Percentiles rank a stretch among this genome's conserved stretches.
Conservation (phyloP, 176 grass and related monocot species). For the Pontederia crassipes region DNA sequence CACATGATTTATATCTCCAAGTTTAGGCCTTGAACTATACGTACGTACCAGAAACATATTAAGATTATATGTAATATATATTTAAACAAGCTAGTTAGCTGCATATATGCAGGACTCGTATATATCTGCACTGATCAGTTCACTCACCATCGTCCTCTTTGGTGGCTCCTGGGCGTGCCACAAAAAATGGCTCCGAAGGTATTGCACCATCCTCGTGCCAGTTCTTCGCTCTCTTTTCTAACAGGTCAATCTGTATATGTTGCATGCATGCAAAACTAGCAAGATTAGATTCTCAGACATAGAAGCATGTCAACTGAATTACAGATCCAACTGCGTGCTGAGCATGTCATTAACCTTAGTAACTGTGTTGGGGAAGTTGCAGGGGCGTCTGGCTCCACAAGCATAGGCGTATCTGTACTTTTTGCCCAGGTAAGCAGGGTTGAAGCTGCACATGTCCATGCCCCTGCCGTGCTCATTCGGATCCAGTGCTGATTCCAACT, state of each 20-base stretch:
- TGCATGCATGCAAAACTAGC: neutral
- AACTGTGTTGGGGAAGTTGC: constrained; percentile 99
- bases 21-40: neutral
- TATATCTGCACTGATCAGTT: neutral
- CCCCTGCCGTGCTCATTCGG: constrained; percentile 75
- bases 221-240: constrained; percentile 69
- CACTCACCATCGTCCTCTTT: constrained; percentile 86
- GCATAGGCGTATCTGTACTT: constrained; percentile 82
- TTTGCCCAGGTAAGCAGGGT: constrained; percentile 67
- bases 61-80: neutral
- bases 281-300: neutral
- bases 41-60: neutral
- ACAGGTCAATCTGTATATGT: constrained; percentile 47
- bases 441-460: constrained; percentile 99
- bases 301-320: neutral
- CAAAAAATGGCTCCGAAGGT: constrained; percentile 91
- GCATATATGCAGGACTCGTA: too few species aligned
- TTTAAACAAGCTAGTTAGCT: neutral
- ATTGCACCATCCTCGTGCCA: constrained; percentile 89
- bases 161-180: constrained; percentile 59
- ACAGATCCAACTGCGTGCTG: neutral
- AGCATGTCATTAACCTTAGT: constrained; percentile 41
- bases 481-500: constrained; percentile 60
- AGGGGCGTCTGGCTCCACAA: constrained; percentile 75
- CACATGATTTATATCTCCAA: neutral